Evolutionary conservation across 805 yeast species (phyloP), one percentile per base, ranked within the genome.

Genomic region (Alloascoidea hylecoeti): DNA sequence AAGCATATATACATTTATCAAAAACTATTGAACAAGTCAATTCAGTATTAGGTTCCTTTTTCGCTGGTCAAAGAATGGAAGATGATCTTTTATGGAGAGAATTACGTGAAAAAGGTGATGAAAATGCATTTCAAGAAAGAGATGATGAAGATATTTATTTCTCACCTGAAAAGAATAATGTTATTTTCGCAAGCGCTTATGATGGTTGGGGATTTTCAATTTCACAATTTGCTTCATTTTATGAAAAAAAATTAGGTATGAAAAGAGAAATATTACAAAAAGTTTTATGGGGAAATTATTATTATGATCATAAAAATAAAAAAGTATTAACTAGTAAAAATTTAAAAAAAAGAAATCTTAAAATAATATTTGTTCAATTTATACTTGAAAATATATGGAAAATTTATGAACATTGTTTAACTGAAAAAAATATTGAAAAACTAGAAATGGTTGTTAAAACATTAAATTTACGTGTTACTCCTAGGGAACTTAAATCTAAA

Each of bases 181-280:
- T 89, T 3, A 73, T 89, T 0, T 89, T 89, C 62, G 89, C 95
- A 0, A 68, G 77, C 23, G 98, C 98, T 1, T 66, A 81, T 15
- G 98, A 92, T 58, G 97, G 97, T 9, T 92, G 98, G 97, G 99
- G 97, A 1, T 92, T 92, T 56, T 81, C 84, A 34, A 66, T 92
- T 37, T 74, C 83, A 38, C 95, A 92, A 46, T 82, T 92, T 57
- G 82, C 96, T 4, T 77, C 80, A 41, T 75, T 92, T 23, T 84
- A 85, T 53, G 92, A 80, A 58, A 72, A 73, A 36, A 85, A 85
- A 49, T 61, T 89, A 15, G 96, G 95, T 0, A 79, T 89, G 46
- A 81, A 83, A 45, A 75, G 86, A 44, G 73, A 74, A 15, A 83
- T 74, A 39, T 65, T 92, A 35, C 78, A 78, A 41, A 81, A 82